These are phyloP conservation scores for Xylariaceae sp. DNA, from an alignment of 2,329 filamentous ascomycete species.

Conservation along the genomic window DNA sequence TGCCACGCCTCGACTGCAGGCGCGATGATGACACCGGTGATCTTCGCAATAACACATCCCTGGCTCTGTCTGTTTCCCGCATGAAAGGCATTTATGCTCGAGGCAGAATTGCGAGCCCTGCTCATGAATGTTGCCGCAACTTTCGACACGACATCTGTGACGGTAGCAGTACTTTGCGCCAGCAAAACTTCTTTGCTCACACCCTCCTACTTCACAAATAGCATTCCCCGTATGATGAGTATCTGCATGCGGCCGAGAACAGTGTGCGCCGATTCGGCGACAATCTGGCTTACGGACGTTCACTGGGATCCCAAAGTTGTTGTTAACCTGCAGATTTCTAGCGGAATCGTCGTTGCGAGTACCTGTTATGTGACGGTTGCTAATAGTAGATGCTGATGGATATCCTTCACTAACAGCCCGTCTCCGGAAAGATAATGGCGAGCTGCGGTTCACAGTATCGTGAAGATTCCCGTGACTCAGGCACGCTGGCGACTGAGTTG, in stretches of 20 bases:
- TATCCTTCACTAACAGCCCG: background rate
- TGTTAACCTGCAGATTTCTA: background rate
- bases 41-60: background rate
- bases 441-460: background rate
- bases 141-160: conserved; percentile 3
- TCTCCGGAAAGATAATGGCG: background rate
- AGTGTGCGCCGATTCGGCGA: background rate
- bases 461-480: background rate
- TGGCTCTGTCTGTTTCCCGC: background rate
- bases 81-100: conserved; percentile 1
- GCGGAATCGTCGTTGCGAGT: background rate
- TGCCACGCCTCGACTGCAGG: background rate
- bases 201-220: conserved; percentile 12
- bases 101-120: conserved; percentile 3
- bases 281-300: no score
- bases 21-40: background rate
- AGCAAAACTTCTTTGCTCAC: background rate
- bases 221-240: background rate
- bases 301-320: background rate
- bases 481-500: background rate
- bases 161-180: background rate
- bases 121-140: conserved; percentile 1
- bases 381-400: background rate
- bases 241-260: background rate
- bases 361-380: background rate